Conservation (phyloP, 306 rosid genomes). For the Quercus suber region DNA sequence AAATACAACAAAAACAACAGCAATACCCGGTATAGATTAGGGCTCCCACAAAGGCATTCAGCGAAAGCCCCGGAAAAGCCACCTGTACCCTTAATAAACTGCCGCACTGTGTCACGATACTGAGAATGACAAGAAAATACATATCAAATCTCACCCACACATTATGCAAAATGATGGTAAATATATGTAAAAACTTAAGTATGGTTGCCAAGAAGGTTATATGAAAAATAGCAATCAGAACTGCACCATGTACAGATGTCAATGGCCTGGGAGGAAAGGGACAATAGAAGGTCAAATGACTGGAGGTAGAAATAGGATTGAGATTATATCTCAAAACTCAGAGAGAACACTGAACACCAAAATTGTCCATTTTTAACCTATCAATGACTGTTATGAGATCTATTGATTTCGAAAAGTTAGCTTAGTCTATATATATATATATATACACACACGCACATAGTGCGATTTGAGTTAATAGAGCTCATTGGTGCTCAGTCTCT, state of each 20-base stretch:
- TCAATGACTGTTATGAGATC: background rate
- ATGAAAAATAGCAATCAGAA: background rate
- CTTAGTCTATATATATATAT: no score
- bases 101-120: constrained; percentile 89
- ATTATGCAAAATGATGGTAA: background rate
- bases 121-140: constrained; percentile 41
- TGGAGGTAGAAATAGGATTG: background rate
- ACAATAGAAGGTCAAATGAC: background rate
- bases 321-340: background rate
- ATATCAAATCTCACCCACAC: constrained; percentile 2
- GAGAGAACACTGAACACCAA: background rate
- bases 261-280: background rate
- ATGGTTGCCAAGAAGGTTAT: constrained; percentile 4
- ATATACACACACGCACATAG: no score
- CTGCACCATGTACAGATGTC: background rate
- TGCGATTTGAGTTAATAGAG: no score
- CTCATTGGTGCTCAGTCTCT: no score
- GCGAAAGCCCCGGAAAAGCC: constrained; percentile 96
- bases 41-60: constrained; percentile 93
- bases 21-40: constrained; percentile 87
- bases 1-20: constrained; percentile 18
- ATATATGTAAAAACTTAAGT: constrained; percentile 4
- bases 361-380: background rate
- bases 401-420: background rate
- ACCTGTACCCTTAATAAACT: constrained; percentile 90